Evolutionary conservation across 352 stramenopile species (phyloP), one percentile per base, ranked within the genome.

Genomic region (Phytopythium helicoides): DNA sequence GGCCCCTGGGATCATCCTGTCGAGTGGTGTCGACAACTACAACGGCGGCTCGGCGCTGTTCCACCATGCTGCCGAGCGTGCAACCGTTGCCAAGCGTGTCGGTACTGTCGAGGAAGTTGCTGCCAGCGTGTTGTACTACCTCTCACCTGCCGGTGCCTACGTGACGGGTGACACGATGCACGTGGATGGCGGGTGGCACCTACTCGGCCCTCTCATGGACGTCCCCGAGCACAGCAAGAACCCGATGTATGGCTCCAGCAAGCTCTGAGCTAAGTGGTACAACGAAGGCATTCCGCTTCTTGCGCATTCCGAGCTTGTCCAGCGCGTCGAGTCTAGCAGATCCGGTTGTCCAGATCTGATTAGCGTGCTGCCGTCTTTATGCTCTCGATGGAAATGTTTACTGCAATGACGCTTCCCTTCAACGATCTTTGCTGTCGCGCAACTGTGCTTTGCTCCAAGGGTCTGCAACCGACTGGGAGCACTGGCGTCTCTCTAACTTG

Each of bases 61-160:
- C 47, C 68, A 86, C n/a, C 80, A 81, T 52, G 73, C 89, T 42
- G 74, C 86, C 1, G 71, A 78, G 26, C 76, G 81, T 23, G 71
- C 89, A 36, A 95, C 90, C 3, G 50, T 57, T 28, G 83, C 89
- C 22, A 91, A 95, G 61, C 68, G 93, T 40, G 84, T 97, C 42
- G 89, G 87, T 22, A 96, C 79, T 18, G 76, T 96, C n/a, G 83
- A 98, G 60, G 94, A 98, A 62, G 81, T 97, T 26, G 81, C 82
- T 31, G 86, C 80, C 16, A 78, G 80, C 18, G 89, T 97, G 14
- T 62, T 92, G 19, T 98, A 94, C 74, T 84, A 98, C 54, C 68
- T 97, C 38, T 91, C 79, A 19, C 89, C 94, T 42, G 91, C 86
- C 1, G 80, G 89, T 3, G 74, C 76, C 12, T 98, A 98, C 66